These are phyloP conservation scores for Acorus gramineus DNA, from an alignment of 106 monocot species.

Conservation along the genomic window DNA sequence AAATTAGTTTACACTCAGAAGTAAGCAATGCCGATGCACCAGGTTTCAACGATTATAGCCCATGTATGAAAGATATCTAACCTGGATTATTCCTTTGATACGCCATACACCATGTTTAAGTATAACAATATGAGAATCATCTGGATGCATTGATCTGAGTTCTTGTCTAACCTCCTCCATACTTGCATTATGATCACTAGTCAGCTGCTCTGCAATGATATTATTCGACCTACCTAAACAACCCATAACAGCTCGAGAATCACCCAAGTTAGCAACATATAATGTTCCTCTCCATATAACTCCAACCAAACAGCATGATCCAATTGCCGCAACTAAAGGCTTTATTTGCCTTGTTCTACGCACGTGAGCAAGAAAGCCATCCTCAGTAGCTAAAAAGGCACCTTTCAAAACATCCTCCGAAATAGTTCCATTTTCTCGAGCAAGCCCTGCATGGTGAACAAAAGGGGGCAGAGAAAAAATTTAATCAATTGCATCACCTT, in stretches of 20 bases:
- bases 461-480: not conserved
- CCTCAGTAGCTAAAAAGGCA: conserved; percentile 69
- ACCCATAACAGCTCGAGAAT: conserved; percentile 80
- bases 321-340: conserved; percentile 53
- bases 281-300: conserved; percentile 69
- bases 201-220: conserved; percentile 59
- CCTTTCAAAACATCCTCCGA: conserved; percentile 55
- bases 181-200: conserved; percentile 66
- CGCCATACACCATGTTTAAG: conserved; percentile 75
- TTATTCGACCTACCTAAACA: conserved; percentile 36
- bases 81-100: conserved; percentile 88
- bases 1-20: too few species aligned
- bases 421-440: conserved; percentile 47
- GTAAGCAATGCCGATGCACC: too few species aligned
- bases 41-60: not conserved
- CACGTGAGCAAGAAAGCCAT: conserved; percentile 58
- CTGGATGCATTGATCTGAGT: conserved; percentile 36
- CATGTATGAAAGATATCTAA: conserved; percentile 3
- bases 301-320: conserved; percentile 82
- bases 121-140: conserved; percentile 68
- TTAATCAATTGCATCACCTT: too few species aligned
- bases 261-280: conserved; percentile 74
- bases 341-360: conserved; percentile 40
- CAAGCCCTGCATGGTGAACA: conserved; percentile 34
- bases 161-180: conserved; percentile 67